Evolutionary conservation across 2,329 filamentous ascomycete genomes (phyloP), one percentile per base, ranked within the genome.

Genomic region (Pezicula radicicola): DNA sequence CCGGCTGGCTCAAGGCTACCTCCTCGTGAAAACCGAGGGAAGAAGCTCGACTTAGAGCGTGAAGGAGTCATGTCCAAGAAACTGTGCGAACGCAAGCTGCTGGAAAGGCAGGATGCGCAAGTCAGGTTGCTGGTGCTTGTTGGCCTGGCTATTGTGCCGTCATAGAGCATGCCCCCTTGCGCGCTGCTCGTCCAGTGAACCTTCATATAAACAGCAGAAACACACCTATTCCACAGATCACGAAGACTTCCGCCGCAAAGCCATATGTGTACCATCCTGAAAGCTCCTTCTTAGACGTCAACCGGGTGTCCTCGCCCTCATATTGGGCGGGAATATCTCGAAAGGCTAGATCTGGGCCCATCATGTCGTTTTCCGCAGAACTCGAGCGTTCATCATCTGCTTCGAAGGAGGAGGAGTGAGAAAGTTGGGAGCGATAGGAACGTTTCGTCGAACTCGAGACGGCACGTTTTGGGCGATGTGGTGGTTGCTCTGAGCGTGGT

Each of bases 231-330:
- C 85, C 93, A 70, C 94, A 97, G 51, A 97, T 89, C 15, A 95
- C 90, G 69, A 97, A 97, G 49, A 95, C 93, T 74, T 99, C 94
- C 18, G 93, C 91, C 21, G 94, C 94, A 78, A 96, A 97, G 40
- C 89, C 89, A 75, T 97, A 97, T 68, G 88, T 87, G 72, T 97
- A 99, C 89, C 95, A 99, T 62, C 93, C 94, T 37, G 85, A 77
- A 54, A 97, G 80, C 79, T 99, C 94, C 70, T 88, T 93, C 61
- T 74, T 75, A 69, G 89, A 96, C 9, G 94, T 97, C 50, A 88
- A 82, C n/a, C 93, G 81, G 21, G 85, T 89, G 70, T 99, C 94
- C 68, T 97, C 91, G 55, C 89, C 91, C 2, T 79, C 77, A 68
- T 95, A 96, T 52, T 82, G 62, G 58, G 73, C 63, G 65, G 68